Conservation (phyloP, 2,329 filamentous ascomycete species). For the Colletotrichum paranaense region DNA sequence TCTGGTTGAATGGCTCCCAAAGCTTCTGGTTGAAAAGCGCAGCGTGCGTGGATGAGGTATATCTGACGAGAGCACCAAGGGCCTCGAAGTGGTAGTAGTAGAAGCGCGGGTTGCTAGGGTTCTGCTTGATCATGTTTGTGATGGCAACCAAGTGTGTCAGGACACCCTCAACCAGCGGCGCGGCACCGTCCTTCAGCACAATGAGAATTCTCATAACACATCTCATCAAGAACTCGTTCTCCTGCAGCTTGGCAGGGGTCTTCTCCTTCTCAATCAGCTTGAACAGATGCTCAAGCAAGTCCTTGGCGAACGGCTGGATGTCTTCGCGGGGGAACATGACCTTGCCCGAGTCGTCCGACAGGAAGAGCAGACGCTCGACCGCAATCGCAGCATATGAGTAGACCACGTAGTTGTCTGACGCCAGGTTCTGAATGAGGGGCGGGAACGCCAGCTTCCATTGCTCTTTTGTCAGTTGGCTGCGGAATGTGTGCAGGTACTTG, state of each 20-base stretch:
- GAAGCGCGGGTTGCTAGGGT: conserved; percentile 97
- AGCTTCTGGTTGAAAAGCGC: conserved; percentile 82
- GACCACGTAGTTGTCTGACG: conserved; percentile 91
- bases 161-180: conserved; percentile 80
- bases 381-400: conserved; percentile 98
- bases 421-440: conserved; percentile 90
- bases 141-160: conserved; percentile 88
- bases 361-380: conserved; percentile 90
- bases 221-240: conserved; percentile 98
- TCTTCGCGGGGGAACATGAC: conserved; percentile 84
- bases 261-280: conserved; percentile 87
- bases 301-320: conserved; percentile 84
- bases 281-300: conserved; percentile 90
- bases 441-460: conserved; percentile 93
- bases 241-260: conserved; percentile 91
- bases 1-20: conserved; percentile 84
- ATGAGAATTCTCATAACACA: conserved; percentile 98
- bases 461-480: conserved; percentile 90
- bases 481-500: conserved; percentile 97
- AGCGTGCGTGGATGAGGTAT: conserved; percentile 73
- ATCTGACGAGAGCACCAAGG: conserved; percentile 87
- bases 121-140: conserved; percentile 90
- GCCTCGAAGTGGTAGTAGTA: conserved; percentile 99
- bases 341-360: conserved; percentile 79
- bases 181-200: conserved; percentile 86